Conservation (phyloP, 176 grass and related monocot species). For the Neostapfia colusana region DNA sequence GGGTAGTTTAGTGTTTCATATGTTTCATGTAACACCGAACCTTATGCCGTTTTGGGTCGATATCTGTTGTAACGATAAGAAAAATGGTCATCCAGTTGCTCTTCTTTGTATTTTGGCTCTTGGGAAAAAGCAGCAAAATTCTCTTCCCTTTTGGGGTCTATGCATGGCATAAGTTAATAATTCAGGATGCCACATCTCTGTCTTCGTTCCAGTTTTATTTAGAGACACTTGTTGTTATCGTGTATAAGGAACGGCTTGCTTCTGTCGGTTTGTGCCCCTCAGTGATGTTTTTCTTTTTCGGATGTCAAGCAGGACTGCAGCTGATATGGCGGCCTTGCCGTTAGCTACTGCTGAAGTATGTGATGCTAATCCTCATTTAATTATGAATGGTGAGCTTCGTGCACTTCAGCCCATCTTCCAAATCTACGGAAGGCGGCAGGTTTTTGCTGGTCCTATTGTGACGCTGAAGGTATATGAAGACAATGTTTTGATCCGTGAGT, state of each 20-base stretch:
- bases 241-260: neutral
- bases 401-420: slow-evolving; percentile 73
- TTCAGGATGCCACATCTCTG: neutral
- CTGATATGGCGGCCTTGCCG: slow-evolving; percentile 57
- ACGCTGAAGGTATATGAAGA: slow-evolving; percentile 92
- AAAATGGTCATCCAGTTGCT: neutral
- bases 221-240: neutral
- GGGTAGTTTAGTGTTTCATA: neutral
- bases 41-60: neutral
- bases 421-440: slow-evolving; percentile 66
- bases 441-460: slow-evolving; percentile 69
- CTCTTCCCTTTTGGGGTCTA: neutral
- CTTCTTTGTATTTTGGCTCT: neutral
- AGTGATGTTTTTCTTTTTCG: neutral
- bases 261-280: neutral
- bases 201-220: neutral
- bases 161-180: neutral
- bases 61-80: neutral
- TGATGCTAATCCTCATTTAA: slow-evolving; percentile 64
- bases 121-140: no score
- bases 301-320: neutral
- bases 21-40: neutral
- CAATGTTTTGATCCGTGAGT: slow-evolving; percentile 76
- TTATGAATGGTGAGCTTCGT: slow-evolving; percentile 61
- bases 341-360: slow-evolving; percentile 80